Percentiles rank a stretch among this genome's conserved stretches.
Evolutionary conservation across 192 early-diverging fungal species (phyloP).

Genomic region (Tieghemiomyces parasiticus): DNA sequence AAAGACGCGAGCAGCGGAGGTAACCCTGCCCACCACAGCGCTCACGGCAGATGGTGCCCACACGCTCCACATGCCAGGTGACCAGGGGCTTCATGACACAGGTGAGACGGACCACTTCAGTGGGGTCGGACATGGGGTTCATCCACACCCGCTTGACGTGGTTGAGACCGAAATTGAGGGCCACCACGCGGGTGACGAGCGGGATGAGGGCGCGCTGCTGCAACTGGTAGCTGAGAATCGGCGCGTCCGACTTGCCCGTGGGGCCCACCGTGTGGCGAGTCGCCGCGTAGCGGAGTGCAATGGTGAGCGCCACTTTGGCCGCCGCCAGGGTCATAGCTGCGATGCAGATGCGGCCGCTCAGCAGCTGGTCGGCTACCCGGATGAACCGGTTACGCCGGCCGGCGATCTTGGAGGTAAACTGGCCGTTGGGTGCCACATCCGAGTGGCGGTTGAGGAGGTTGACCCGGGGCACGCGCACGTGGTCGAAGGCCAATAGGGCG

Average conservation of each 20-base stretch:
- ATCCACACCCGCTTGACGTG: slow-evolving; percentile 56
- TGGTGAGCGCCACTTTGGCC: slow-evolving; percentile 41
- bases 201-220: slow-evolving; percentile 62
- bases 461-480: slow-evolving; percentile 38
- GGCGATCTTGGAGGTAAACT: slow-evolving; percentile 33
- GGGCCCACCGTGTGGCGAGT: slow-evolving; percentile 57
- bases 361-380: slow-evolving; percentile 60
- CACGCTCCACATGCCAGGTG: slow-evolving; percentile 55
- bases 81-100: slow-evolving; percentile 67
- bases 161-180: slow-evolving; percentile 61
- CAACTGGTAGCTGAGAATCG: slow-evolving; percentile 60
- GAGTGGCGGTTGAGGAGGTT: slow-evolving; percentile 57
- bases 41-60: slow-evolving; percentile 51
- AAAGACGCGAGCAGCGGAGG: slow-evolving; percentile 46
- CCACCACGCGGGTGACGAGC: slow-evolving; percentile 43
- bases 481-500: slow-evolving; percentile 41
- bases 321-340: slow-evolving; percentile 49
- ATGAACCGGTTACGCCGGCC: slow-evolving; percentile 53
- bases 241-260: slow-evolving; percentile 57
- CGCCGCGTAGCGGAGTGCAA: slow-evolving; percentile 59
- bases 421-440: slow-evolving; percentile 36
- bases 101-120: slow-evolving; percentile 48
- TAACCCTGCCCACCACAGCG: slow-evolving; percentile 66
- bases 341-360: slow-evolving; percentile 55
- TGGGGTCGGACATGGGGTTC: slow-evolving; percentile 7